Percentiles rank a stretch among this genome's conserved stretches.
Evolutionary conservation across 169 alveolate species (phyloP).

Genomic region (Miamiensis avidus): DNA sequence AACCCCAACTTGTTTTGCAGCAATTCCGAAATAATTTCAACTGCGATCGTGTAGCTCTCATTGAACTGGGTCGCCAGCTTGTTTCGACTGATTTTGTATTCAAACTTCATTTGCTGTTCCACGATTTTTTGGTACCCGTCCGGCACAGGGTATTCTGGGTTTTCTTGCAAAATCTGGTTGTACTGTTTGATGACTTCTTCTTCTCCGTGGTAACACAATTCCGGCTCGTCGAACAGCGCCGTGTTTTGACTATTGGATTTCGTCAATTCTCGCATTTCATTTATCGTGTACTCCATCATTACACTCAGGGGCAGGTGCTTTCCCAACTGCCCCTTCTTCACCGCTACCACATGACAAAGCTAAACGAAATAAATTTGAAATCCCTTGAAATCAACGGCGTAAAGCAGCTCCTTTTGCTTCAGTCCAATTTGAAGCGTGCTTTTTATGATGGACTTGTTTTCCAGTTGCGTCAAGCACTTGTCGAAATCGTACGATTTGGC

Average conservation of each 20-base stretch:
- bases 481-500: too few relatives aligned
- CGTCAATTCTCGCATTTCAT: constrained; percentile 51
- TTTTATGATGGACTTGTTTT: too few relatives aligned
- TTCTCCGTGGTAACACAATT: constrained; percentile 29
- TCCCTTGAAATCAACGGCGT: constrained; percentile 4
- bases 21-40: too few relatives aligned
- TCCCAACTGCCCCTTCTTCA: constrained; percentile 1
- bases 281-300: constrained; percentile 1
- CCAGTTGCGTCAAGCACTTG: too few relatives aligned
- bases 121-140: too few relatives aligned
- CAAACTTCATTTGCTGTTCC: too few relatives aligned
- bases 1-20: too few relatives aligned
- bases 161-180: constrained; percentile 50
- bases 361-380: background rate
- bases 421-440: too few relatives aligned
- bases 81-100: too few relatives aligned
- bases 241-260: constrained; percentile 50
- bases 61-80: too few relatives aligned
- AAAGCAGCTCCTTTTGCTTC: too few relatives aligned
- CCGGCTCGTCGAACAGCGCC: constrained; percentile 66
- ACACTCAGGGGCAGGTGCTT: constrained; percentile 13
- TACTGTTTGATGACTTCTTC: constrained; percentile 51
- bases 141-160: constrained; percentile 69
- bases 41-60: too few relatives aligned
- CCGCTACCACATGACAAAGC: background rate